Evolutionary conservation across 2,329 filamentous ascomycete species (phyloP).

Genomic region (Aspergillus felis): DNA sequence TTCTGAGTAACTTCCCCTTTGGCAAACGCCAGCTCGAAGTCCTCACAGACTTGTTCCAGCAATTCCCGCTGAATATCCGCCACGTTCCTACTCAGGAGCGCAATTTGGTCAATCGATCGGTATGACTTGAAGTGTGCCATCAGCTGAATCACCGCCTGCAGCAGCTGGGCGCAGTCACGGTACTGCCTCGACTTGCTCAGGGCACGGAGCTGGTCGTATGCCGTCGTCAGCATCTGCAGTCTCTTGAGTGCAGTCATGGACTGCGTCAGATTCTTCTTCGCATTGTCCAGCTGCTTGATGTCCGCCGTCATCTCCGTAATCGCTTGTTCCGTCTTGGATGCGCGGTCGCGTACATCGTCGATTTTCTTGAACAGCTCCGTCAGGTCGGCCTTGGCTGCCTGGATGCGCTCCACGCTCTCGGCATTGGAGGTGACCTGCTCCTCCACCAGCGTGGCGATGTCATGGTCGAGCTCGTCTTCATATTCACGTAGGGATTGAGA

Average conservation of each 20-base stretch:
- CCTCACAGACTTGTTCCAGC: conserved; percentile 96
- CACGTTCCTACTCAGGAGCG: conserved; percentile 84
- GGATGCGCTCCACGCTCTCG: conserved; percentile 86
- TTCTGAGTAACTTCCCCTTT: conserved; percentile 74
- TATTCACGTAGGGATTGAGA: conserved; percentile 69
- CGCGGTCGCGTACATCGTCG: conserved; percentile 83
- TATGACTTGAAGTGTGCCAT: conserved; percentile 99
- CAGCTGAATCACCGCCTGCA: conserved; percentile 93
- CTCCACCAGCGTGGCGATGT: conserved; percentile 69
- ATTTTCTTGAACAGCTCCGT: conserved; percentile 90
- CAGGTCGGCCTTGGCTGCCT: conserved; percentile 84
- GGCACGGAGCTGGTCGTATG: conserved; percentile 90
- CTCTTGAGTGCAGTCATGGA: conserved; percentile 98
- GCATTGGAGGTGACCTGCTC: conserved; percentile 79
- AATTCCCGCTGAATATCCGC: conserved; percentile 89
- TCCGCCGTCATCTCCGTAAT: conserved; percentile 99
- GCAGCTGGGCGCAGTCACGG: conserved; percentile 84
- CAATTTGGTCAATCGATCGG: conserved; percentile 95
- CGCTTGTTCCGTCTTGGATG: conserved; percentile 86
- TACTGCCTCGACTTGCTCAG: conserved; percentile 86
- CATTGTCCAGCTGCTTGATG: conserved; percentile 94
- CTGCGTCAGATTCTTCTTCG: conserved; percentile 91
- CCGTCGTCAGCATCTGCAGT: conserved; percentile 96
- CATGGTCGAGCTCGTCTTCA: conserved; percentile 75
- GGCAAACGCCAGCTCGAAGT: conserved; percentile 93